Conservation (phyloP, 495 filamentous ascomycete genomes). For the Lentithecium fluviatile region DNA sequence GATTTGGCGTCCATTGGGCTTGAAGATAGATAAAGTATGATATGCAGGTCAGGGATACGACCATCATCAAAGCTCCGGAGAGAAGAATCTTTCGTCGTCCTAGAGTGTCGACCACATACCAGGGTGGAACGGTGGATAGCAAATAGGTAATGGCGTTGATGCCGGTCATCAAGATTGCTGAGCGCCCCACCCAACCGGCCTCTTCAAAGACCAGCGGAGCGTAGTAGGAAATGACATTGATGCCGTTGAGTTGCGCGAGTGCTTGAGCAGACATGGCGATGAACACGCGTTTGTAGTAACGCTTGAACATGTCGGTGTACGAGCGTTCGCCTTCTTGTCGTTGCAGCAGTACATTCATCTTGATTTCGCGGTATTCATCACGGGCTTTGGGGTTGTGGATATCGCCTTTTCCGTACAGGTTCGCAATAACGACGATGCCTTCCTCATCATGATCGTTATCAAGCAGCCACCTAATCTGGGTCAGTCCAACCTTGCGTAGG, state of each 20-base stretch:
- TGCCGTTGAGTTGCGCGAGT: conserved; percentile 93
- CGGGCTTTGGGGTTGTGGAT: conserved; percentile 86
- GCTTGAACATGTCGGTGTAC: conserved; percentile 90
- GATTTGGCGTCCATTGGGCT: conserved; percentile 66
- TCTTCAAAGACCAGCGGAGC: conserved; percentile 95
- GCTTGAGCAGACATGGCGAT: conserved; percentile 99
- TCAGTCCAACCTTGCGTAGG: conserved; percentile 18
- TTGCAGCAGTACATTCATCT: conserved; percentile 91
- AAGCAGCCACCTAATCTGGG: conserved; percentile 73
- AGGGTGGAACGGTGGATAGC: conserved; percentile 86
- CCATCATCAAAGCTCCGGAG: conserved; percentile 88
- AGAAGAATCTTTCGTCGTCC: conserved; percentile 88
- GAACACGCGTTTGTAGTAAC: conserved; percentile 87
- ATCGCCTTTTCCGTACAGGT: conserved; percentile 93
- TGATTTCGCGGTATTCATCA: conserved; percentile 96
- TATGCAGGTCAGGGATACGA: conserved; percentile 82
- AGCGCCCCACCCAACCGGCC: conserved; percentile 86
- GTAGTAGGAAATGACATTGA: conserved; percentile 99
- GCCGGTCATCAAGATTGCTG: conserved; percentile 94
- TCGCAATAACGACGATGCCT: conserved; percentile 95
- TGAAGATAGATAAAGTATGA: conserved; percentile 96
- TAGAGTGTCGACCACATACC: conserved; percentile 95
- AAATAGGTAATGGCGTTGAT: conserved; percentile 94
- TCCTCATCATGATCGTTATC: conserved; percentile 99
- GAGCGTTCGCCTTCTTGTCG: conserved; percentile 92